A percentile compares a stretch with the other conserved stretches of the same genome.
These are phyloP conservation scores for Corchorus capsularis DNA, from an alignment of 345 rosid species.

Conservation along the genomic window DNA sequence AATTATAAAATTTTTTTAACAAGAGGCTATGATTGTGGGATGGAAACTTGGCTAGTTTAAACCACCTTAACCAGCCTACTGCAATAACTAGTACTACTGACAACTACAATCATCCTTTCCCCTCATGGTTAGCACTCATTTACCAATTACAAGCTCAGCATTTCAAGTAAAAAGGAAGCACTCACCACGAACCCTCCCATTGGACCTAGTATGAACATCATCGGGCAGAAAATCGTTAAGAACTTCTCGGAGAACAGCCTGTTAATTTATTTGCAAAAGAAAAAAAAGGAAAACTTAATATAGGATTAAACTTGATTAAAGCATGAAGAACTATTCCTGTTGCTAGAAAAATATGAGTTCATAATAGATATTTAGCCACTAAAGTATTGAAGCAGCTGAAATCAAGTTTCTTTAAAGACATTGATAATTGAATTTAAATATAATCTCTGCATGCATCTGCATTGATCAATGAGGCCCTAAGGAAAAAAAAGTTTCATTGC, in stretches of 20 bases:
- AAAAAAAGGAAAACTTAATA: constrained; percentile 6
- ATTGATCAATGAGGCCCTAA: background rate
- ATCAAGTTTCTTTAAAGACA: background rate
- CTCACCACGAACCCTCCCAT: constrained; percentile 92
- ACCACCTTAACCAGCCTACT: background rate
- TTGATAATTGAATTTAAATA: background rate
- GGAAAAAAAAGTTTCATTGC: background rate
- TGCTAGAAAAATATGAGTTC: constrained; percentile 3
- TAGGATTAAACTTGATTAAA: background rate
- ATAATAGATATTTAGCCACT: background rate
- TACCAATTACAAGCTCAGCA: background rate
- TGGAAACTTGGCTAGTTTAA: background rate
- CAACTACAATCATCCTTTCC: background rate
- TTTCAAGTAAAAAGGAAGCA: background rate
- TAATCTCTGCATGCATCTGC: background rate
- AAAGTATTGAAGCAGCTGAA: background rate
- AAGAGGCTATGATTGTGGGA: background rate
- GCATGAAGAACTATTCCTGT: background rate
- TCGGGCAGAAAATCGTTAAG: constrained; percentile 75
- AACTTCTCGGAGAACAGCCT: constrained; percentile 84
- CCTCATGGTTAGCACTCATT: background rate
- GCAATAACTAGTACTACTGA: background rate
- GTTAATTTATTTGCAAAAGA: constrained; percentile 1
- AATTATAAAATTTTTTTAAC: background rate
- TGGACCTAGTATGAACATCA: constrained; percentile 78